These are phyloP conservation scores for Calonectria ilicicola DNA, from an alignment of 2,329 filamentous ascomycete genomes.

Conservation along the genomic window DNA sequence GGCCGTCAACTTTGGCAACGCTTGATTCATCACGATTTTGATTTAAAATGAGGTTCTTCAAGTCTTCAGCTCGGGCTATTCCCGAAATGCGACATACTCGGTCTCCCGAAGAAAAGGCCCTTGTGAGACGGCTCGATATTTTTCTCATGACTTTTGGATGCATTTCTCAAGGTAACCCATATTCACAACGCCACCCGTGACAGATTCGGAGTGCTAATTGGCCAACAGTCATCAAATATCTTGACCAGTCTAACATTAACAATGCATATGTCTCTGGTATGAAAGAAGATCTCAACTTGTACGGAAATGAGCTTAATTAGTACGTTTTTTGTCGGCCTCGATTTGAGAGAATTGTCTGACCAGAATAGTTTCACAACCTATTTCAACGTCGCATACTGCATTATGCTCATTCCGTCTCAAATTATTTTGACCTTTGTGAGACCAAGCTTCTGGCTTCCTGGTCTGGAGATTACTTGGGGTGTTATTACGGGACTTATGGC, in stretches of 20 bases:
- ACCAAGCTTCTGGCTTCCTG: conserved; percentile 52
- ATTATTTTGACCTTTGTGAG: conserved; percentile 53
- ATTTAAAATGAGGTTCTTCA: neutral
- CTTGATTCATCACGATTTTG: neutral
- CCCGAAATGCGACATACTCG: neutral
- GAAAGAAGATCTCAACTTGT: conserved; percentile 49
- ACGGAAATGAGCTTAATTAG: conserved; percentile 39
- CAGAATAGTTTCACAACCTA: conserved; percentile 51
- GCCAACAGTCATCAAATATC: conserved; percentile 22
- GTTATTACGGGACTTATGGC: conserved; percentile 46
- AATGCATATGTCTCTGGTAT: conserved; percentile 55
- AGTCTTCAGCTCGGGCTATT: neutral
- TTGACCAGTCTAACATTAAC: conserved; percentile 52
- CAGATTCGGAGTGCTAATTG: neutral
- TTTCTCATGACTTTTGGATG: conserved; percentile 24
- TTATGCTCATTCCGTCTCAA: conserved; percentile 55
- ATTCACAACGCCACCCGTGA: too few relatives aligned
- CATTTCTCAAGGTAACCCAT: conserved; percentile 15
- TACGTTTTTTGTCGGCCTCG: neutral
- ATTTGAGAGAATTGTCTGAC: neutral
- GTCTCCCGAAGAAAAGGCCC: conserved; percentile 4
- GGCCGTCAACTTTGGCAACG: neutral
- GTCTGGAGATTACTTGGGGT: conserved; percentile 47
- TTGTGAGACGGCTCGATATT: conserved; percentile 20
- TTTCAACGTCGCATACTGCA: conserved; percentile 70